A percentile compares a stretch with the other conserved stretches of the same genome.
Conservation (phyloP, 2,329 filamentous ascomycete genomes). For the Diaporthe sp. region DNA sequence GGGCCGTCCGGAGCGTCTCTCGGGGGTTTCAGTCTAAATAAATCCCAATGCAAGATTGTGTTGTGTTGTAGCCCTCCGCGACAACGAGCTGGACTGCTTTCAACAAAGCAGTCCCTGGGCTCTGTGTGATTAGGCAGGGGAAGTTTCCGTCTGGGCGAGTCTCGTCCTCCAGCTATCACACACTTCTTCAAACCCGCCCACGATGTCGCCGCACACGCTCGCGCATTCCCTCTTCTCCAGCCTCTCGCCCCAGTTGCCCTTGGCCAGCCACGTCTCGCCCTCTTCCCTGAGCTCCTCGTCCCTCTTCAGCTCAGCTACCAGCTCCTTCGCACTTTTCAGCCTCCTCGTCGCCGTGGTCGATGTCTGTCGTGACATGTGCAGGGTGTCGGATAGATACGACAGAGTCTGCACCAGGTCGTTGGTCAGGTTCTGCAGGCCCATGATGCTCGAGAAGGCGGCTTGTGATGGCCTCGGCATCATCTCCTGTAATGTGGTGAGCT, state of each 20-base stretch:
- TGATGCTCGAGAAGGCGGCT: constrained; percentile 74
- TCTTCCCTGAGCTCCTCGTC: constrained; percentile 88
- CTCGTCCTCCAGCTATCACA: constrained; percentile 88
- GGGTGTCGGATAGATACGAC: constrained; percentile 87
- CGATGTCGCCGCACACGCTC: constrained; percentile 86
- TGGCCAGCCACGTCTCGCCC: constrained; percentile 84
- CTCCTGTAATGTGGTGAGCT: constrained; percentile 75
- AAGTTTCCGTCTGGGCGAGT: constrained; percentile 73
- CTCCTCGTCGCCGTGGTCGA: constrained; percentile 85
- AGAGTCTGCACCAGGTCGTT: constrained; percentile 83
- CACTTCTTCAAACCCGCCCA: constrained; percentile 91
- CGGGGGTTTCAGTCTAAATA: constrained; percentile 20
- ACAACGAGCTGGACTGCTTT: neutral
- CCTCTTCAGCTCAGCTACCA: constrained; percentile 85
- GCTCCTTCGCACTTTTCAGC: constrained; percentile 84
- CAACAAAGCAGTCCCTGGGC: neutral
- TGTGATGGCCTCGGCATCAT: constrained; percentile 77
- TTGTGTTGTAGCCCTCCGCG: neutral
- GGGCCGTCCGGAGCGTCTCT: neutral
- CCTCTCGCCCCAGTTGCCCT: constrained; percentile 86
- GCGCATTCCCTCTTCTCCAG: constrained; percentile 85
- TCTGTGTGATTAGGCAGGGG: constrained; percentile 52
- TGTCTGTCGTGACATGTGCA: constrained; percentile 94
- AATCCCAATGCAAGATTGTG: constrained; percentile 5
- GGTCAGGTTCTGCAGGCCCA: constrained; percentile 78